Base-by-base conservation (phyloP, 2,329 filamentous ascomycete species). In the Pseudocercospora pini-densiflorae region DNA sequence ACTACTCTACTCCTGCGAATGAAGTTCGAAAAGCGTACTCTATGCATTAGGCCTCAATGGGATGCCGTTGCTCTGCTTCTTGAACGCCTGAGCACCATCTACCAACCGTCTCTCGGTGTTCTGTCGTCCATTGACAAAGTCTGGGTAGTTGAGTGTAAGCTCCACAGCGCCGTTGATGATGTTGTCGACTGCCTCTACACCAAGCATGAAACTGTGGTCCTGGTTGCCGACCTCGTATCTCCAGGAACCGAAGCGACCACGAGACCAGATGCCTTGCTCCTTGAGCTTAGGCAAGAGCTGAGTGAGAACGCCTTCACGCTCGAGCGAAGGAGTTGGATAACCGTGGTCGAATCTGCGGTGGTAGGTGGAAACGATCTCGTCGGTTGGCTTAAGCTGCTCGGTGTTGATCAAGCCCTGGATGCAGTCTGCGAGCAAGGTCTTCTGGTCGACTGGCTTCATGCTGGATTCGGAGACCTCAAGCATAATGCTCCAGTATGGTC, bases 401-500 rank as follows among this genome's bases (percentile, higher is more conserved):
- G 95, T 99, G 88, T 97, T 98, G 86, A 99, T 87, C 59, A 98
- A 90, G 77, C 95, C 95, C 84, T 97, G 92, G 79, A 99, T 98
- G 77, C 89, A 95, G 77, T 99, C 94, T 80, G 87, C 88, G 76
- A 99, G 86, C 70, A 99, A 83, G 80, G 90, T 97, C 75, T 89
- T 88, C 75, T 91, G 85, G 81, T 98, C 89, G 33, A 98, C 94
- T 45, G 93, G 92, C 88, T 99, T 99, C 90, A 97, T 89, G 77
- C 88, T 88, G 33, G 94, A 98, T 83, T 99, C 92, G 33, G 95
- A 98, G 68, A 99, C 91, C 83, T 99, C 95, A 74, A 99, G 85
- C 95, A 99, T 99, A 86, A 99, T 96, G 71, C 94, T 98, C 95
- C 95, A 99, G 89, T 99, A 99, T 49, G 95, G 95, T 36, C 95